These are phyloP conservation scores for Xylariaceae sp. DNA, from an alignment of 2,329 filamentous ascomycete genomes.

Conservation along the genomic window DNA sequence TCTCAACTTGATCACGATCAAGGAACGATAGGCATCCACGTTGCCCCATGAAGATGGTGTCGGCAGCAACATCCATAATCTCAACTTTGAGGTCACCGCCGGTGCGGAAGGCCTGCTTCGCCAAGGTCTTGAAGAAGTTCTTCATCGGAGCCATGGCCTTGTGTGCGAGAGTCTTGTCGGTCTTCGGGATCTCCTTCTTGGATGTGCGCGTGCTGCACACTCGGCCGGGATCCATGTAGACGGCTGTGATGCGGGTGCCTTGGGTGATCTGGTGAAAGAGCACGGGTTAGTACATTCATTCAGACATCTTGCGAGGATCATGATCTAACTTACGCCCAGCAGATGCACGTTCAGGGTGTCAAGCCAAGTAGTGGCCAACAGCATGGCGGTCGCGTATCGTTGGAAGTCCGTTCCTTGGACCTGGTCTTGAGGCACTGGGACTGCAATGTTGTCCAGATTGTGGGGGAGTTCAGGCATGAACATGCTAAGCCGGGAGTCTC, in stretches of 20 bases:
- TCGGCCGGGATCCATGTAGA: slow-evolving; percentile 18
- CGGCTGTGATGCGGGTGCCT: slow-evolving; percentile 9
- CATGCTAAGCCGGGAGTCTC: neutral
- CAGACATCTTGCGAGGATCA: neutral
- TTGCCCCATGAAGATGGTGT: neutral
- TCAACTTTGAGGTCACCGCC: neutral
- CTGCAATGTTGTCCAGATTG: neutral
- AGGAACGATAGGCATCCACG: slow-evolving; percentile 34
- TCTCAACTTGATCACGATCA: slow-evolving; percentile 29
- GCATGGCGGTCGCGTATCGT: slow-evolving; percentile 39
- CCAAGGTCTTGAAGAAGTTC: neutral
- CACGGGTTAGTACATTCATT: neutral
- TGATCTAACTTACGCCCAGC: slow-evolving; percentile 15
- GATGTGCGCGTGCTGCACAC: slow-evolving; percentile 16
- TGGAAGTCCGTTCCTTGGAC: slow-evolving; percentile 37
- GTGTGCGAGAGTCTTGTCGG: neutral
- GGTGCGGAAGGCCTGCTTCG: neutral
- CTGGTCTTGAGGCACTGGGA: slow-evolving; percentile 12
- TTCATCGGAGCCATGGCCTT: neutral
- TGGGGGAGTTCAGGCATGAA: neutral
- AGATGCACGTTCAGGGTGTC: slow-evolving; percentile 35
- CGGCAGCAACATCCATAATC: neutral
- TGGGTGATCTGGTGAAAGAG: neutral
- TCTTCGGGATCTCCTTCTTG: slow-evolving; percentile 9
- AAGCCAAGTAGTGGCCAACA: slow-evolving; percentile 34